Conservation (phyloP, 2,329 filamentous ascomycete genomes). For the Blastomyces percursus region DNA sequence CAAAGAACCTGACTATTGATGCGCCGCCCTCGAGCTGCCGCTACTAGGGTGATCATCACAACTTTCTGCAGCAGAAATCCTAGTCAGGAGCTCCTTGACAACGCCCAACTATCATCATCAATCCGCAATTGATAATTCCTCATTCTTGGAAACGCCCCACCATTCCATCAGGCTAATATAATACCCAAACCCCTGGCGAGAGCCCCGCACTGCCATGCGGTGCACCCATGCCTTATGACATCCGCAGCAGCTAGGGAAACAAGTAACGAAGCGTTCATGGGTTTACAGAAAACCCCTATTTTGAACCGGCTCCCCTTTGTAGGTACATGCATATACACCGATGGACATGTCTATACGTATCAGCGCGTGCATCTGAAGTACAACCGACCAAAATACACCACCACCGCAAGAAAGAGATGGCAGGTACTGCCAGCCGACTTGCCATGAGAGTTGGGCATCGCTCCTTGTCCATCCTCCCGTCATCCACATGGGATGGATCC, state of each 20-base stretch:
- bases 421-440: background rate
- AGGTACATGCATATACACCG: background rate
- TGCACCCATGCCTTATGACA: background rate
- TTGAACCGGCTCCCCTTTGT: background rate
- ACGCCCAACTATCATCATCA: background rate
- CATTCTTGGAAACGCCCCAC: background rate
- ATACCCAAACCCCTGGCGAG: background rate
- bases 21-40: background rate
- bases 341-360: background rate
- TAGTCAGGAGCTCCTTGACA: background rate
- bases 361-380: background rate
- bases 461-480: background rate
- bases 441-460: background rate
- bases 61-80: background rate
- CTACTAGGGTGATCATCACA: background rate
- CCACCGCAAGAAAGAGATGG: background rate
- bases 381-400: background rate
- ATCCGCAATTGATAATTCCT: background rate
- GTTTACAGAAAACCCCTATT: background rate
- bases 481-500: background rate
- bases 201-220: background rate
- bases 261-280: background rate
- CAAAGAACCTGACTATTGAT: background rate
- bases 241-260: background rate
- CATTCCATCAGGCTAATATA: background rate